phyloP scores from a whole-genome alignment of 345 rosid species.

The Mallotus nudiflorus region DNA sequence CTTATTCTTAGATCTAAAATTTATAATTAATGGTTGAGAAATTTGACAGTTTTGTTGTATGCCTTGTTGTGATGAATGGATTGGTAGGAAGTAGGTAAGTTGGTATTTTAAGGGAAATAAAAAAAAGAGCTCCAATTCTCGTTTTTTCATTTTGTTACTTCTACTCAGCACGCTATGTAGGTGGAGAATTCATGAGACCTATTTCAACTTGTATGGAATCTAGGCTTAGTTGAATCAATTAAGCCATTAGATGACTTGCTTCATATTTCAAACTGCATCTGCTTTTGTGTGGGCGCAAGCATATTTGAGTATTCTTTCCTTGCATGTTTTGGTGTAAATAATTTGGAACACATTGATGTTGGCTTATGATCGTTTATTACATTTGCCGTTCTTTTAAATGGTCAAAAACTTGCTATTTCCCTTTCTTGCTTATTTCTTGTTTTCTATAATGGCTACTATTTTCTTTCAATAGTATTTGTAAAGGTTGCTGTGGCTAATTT shows the following conservation, averaged over 20 bases:
- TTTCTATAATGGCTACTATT: too few relatives aligned
- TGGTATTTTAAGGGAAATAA: not conserved
- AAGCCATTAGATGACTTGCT: not conserved
- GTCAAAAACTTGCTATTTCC: not conserved
- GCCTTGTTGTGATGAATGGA: too few relatives aligned
- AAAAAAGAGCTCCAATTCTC: not conserved
- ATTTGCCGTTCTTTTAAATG: too few relatives aligned
- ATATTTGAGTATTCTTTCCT: not conserved
- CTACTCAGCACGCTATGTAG: not conserved
- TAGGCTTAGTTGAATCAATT: not conserved
- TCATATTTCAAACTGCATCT: not conserved
- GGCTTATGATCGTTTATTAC: not conserved
- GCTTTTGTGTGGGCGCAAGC: too few relatives aligned
- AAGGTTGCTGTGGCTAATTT: not conserved
- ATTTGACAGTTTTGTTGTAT: not conserved
- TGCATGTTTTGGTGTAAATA: not conserved
- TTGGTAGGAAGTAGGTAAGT: too few relatives aligned
- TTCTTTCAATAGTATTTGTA: too few relatives aligned
- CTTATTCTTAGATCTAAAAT: not conserved
- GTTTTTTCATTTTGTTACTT: not conserved
- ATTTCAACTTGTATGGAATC: not conserved
- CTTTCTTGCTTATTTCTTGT: not conserved
- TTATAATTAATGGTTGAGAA: not conserved
- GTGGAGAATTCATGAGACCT: not conserved
- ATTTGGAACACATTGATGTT: conserved; percentile 3